Percentiles rank a stretch among this genome's conserved stretches.
Conservation (phyloP, 805 yeast species). For the Candida gorgasii region DNA sequence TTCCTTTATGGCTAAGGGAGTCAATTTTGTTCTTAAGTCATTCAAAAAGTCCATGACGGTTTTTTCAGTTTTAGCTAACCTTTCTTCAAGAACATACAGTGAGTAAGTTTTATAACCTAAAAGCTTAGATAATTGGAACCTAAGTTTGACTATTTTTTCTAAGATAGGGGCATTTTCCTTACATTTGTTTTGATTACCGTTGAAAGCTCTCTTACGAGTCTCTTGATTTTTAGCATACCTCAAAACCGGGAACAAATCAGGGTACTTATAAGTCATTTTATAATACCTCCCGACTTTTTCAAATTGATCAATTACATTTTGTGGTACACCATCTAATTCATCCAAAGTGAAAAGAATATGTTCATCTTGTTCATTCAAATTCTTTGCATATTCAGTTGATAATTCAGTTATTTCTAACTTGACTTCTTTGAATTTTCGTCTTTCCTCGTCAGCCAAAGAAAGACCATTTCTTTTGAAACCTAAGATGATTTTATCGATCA, state of each 20-base stretch:
- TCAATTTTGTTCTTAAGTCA: slow-evolving; percentile 60
- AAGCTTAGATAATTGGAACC: slow-evolving; percentile 60
- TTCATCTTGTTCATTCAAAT: slow-evolving; percentile 71
- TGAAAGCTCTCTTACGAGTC: slow-evolving; percentile 65
- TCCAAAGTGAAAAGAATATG: slow-evolving; percentile 58
- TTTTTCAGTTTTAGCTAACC: slow-evolving; percentile 74
- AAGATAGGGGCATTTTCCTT: slow-evolving; percentile 65
- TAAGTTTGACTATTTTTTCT: slow-evolving; percentile 56
- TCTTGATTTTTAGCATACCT: slow-evolving; percentile 64
- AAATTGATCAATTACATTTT: slow-evolving; percentile 58
- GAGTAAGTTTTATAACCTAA: slow-evolving; percentile 72
- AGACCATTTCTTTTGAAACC: slow-evolving; percentile 71
- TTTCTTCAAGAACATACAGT: slow-evolving; percentile 68
- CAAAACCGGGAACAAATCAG: slow-evolving; percentile 76
- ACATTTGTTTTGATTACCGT: slow-evolving; percentile 68
- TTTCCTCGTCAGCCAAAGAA: slow-evolving; percentile 53
- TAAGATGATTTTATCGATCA: slow-evolving; percentile 55
- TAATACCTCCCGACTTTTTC: slow-evolving; percentile 42
- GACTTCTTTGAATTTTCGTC: slow-evolving; percentile 57
- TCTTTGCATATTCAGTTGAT: slow-evolving; percentile 58
- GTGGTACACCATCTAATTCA: slow-evolving; percentile 75
- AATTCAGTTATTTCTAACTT: slow-evolving; percentile 60
- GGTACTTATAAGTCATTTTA: slow-evolving; percentile 79
- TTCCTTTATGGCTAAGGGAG: slow-evolving; percentile 61
- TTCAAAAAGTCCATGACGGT: slow-evolving; percentile 61